Base-by-base conservation (phyloP, 768 basidiomycete genomes). In the Hygrophorus pudorinus region DNA sequence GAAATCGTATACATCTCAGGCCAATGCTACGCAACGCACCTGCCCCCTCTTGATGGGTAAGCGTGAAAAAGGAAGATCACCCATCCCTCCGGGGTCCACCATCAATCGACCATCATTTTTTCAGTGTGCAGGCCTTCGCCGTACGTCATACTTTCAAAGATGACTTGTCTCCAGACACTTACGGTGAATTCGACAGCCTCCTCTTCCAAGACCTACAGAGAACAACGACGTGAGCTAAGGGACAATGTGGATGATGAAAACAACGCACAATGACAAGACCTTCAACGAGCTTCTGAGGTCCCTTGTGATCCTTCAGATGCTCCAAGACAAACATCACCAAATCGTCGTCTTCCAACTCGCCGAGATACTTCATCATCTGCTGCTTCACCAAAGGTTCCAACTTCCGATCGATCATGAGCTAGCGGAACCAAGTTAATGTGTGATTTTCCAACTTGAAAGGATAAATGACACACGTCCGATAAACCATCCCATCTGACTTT, bases 61-160 rank as follows among this genome's bases (percentile, higher is more conserved):
- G 7, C 14, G 34, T 11, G 42, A 44, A 52, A 49, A 58, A 63
- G 59, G 53, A 56, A 54, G 51, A 47, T 40, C 49, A 50, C 51
- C 46, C 51, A 37, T 54, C 49, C 48, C 43, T 50, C 41, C 46
- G 47, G 46, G 42, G 29, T 51, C 57, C 42, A 48, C 48, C 41
- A 46, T 65, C 64, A 81, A 62, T 87, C 85, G 56, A 89, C 81
- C 65, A 85, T 71, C 77, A 86, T 78, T 59, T 75, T 77, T 53
- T 89, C 90, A 18, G 90, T 91, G 54, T 85, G 78, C 48, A 94
- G 70, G 32, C 90, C 90, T 62, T 92, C 87, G 49, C 78, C 81
- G 60, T 88, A 92, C 20, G 91, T 87, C 78, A 89, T 85, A 56
- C 89, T 91, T 70, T 97, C 92, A 59, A 94, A 94, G 41, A 91